Evolutionary conservation across 495 filamentous ascomycete species (phyloP).

Genomic region (Penicillium simplicissimum): DNA sequence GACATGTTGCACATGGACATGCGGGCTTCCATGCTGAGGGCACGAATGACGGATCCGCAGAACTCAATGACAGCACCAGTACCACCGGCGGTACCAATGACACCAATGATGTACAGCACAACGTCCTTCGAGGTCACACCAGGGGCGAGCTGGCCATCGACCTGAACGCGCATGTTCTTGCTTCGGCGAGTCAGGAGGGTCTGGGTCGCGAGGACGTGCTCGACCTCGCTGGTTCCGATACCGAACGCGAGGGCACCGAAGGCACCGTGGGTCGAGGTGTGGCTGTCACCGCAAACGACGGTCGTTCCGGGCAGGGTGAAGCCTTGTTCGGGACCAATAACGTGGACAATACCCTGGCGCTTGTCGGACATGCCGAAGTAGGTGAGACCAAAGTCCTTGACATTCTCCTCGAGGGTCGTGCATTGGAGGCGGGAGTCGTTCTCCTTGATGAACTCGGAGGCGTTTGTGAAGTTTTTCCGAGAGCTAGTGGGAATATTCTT

Average conservation of each 20-base stretch:
- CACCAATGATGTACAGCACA: slow-evolving; percentile 88
- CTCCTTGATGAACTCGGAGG: slow-evolving; percentile 84
- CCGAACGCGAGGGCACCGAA: slow-evolving; percentile 95
- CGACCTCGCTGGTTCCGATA: slow-evolving; percentile 97
- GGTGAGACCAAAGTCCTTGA: slow-evolving; percentile 93
- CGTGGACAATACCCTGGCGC: slow-evolving; percentile 96
- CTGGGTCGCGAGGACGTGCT: slow-evolving; percentile 96
- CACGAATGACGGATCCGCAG: slow-evolving; percentile 88
- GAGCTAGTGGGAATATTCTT: slow-evolving; percentile 92
- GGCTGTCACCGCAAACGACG: slow-evolving; percentile 95
- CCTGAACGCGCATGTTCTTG: slow-evolving; percentile 98
- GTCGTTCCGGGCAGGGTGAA: slow-evolving; percentile 98
- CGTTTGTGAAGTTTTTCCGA: slow-evolving; percentile 84
- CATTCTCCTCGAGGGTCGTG: slow-evolving; percentile 93
- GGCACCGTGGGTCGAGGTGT: slow-evolving; percentile 96
- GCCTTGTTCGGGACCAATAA: slow-evolving; percentile 98
- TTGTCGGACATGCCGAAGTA: slow-evolving; percentile 97
- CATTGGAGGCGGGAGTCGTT: slow-evolving; percentile 92
- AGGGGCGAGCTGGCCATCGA: slow-evolving; percentile 85
- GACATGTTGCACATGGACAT: slow-evolving; percentile 99
- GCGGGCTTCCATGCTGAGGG: slow-evolving; percentile 91
- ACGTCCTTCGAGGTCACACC: slow-evolving; percentile 97
- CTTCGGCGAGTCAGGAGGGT: slow-evolving; percentile 90
- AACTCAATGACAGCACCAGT: slow-evolving; percentile 95
- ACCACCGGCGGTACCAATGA: slow-evolving; percentile 94